These are phyloP conservation scores for Apophysomyces elegans DNA, from an alignment of 371 early-diverging fungal genomes.

Conservation along the genomic window DNA sequence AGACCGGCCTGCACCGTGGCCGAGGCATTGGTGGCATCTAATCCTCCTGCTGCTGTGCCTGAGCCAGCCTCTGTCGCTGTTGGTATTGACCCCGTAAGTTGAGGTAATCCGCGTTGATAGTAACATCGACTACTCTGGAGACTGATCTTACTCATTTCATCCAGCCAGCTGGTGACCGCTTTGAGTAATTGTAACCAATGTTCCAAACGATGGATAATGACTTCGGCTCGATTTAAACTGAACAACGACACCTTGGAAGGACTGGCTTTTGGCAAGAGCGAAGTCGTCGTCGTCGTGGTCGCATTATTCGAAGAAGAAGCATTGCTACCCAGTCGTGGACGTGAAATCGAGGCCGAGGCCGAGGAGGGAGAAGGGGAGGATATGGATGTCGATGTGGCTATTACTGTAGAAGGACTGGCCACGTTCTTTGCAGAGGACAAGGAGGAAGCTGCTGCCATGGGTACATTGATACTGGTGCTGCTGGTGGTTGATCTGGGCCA, in stretches of 20 bases:
- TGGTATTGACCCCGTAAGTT: conserved; percentile 9
- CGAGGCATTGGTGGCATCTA: conserved; percentile 18
- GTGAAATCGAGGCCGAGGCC: background rate
- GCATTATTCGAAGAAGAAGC: background rate
- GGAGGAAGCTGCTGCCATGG: background rate
- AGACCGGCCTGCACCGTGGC: conserved; percentile 32
- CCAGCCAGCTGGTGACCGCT: conserved; percentile 34
- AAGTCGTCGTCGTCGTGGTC: background rate
- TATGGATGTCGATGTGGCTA: conserved; percentile 4
- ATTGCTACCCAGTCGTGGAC: conserved; percentile 14
- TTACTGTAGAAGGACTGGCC: background rate
- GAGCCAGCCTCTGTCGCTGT: too few relatives aligned
- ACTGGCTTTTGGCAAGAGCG: conserved; percentile 9
- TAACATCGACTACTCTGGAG: conserved; percentile 35
- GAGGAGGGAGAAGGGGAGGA: background rate
- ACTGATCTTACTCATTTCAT: conserved; percentile 35
- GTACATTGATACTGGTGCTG: background rate
- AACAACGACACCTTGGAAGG: conserved; percentile 12
- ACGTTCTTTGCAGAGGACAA: background rate
- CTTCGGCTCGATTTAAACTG: conserved; percentile 40
- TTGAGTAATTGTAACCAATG: conserved; percentile 36
- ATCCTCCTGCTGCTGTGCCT: background rate
- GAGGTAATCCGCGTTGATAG: conserved; percentile 29
- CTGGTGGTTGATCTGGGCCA: conserved; percentile 6
- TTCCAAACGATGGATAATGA: conserved; percentile 35